phyloP scores from a whole-genome alignment of 2,329 filamentous ascomycete genomes.

The Penicillium sp. region DNA sequence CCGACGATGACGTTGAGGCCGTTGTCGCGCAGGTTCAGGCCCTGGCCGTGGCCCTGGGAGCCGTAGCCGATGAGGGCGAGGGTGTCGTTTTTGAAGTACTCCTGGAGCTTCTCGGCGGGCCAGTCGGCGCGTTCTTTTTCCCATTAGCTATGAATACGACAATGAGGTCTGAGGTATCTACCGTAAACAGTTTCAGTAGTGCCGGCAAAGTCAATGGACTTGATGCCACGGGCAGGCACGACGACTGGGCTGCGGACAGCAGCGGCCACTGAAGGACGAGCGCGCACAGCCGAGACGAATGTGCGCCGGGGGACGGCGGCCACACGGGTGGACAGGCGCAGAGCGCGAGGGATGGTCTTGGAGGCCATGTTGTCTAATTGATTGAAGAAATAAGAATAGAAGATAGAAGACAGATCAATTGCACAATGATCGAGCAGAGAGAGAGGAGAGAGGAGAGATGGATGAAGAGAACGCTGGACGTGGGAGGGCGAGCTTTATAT shows the following conservation, averaged over 20 bases:
- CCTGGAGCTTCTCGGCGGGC: constrained; percentile 98
- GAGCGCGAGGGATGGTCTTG: constrained; percentile 51
- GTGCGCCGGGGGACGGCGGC: constrained; percentile 57
- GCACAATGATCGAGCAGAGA: constrained; percentile 3
- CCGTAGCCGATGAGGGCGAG: constrained; percentile 98
- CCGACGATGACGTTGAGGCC: constrained; percentile 98
- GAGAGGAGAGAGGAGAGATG: constrained; percentile 9
- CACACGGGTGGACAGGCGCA: constrained; percentile 46
- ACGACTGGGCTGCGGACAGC: constrained; percentile 47
- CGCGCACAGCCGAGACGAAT: constrained; percentile 52
- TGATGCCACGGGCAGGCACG: constrained; percentile 67
- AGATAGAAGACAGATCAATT: constrained; percentile 2
- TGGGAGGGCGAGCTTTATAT: constrained; percentile 14
- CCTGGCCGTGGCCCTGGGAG: constrained; percentile 97
- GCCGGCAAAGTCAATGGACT: constrained; percentile 99
- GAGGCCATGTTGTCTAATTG: constrained; percentile 41
- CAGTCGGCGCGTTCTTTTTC: constrained; percentile 87
- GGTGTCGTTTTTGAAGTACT: constrained; percentile 99
- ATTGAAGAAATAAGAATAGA: neutral
- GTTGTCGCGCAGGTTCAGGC: constrained; percentile 99
- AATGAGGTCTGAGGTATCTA: no score
- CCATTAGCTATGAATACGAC: neutral
- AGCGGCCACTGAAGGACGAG: constrained; percentile 50
- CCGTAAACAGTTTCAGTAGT: constrained; percentile 85
- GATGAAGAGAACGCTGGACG: constrained; percentile 17